A percentile compares a stretch with the other conserved stretches of the same genome.
Evolutionary conservation across 1,284 basidiomycete species (phyloP).

Genomic region (Leccinum variabile): DNA sequence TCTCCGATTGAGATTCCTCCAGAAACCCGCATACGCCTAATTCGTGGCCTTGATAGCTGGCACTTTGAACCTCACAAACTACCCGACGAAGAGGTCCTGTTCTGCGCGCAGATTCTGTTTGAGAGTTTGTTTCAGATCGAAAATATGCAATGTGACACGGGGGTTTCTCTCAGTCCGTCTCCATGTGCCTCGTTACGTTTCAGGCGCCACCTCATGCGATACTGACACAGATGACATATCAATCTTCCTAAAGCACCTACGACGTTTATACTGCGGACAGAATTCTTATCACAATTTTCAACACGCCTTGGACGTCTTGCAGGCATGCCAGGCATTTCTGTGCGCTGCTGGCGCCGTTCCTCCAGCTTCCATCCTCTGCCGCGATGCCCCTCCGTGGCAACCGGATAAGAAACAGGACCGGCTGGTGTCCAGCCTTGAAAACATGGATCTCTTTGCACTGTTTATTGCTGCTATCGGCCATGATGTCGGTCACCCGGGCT

Average conservation of each 20-base stretch:
- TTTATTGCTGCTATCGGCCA: constrained; percentile 92
- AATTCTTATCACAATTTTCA: constrained; percentile 97
- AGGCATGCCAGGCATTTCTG: constrained; percentile 87
- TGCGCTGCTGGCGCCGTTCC: constrained; percentile 77
- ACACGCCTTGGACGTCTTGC: constrained; percentile 92
- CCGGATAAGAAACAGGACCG: constrained; percentile 43
- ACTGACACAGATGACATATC: constrained; percentile 61
- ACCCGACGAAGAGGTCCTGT: constrained; percentile 75
- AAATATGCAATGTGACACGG: constrained; percentile 67
- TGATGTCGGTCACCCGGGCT: constrained; percentile 92
- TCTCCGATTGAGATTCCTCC: constrained; percentile 37
- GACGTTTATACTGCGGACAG: constrained; percentile 81
- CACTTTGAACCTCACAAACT: constrained; percentile 85
- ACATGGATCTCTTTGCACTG: constrained; percentile 79
- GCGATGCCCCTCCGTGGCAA: constrained; percentile 48
- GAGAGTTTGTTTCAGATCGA: constrained; percentile 71
- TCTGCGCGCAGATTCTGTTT: constrained; percentile 79
- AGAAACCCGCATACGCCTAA: constrained; percentile 51
- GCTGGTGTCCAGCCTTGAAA: constrained; percentile 53
- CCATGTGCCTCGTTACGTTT: constrained; percentile 23
- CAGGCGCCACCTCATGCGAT: constrained; percentile 21
- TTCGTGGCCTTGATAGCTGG: constrained; percentile 74
- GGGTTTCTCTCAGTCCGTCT: constrained; percentile 65
- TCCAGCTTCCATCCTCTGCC: constrained; percentile 55
- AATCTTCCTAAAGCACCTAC: constrained; percentile 77